phyloP scores from a whole-genome alignment of 106 monocot genomes.

The Phalaenopsis aphrodite region DNA sequence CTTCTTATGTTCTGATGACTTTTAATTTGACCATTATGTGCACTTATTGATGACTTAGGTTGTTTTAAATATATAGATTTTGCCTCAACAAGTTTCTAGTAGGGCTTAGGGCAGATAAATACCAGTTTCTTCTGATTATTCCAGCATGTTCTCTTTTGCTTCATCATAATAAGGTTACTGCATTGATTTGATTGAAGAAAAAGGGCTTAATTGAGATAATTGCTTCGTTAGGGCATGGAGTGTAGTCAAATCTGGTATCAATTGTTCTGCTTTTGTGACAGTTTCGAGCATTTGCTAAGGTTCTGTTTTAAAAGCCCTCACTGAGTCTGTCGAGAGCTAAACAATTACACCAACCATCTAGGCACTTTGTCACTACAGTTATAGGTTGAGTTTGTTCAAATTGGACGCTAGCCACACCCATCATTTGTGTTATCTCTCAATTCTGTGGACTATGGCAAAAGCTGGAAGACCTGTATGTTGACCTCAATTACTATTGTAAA shows the following conservation, averaged over 20 bases:
- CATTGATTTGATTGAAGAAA: not conserved
- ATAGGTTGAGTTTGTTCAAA: too few relatives aligned
- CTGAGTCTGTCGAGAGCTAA: not conserved
- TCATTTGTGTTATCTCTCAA: not conserved
- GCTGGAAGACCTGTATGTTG: not conserved
- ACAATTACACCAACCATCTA: not conserved
- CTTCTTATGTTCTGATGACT: not conserved
- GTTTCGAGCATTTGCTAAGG: not conserved
- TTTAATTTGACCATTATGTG: not conserved
- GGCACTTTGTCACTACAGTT: not conserved
- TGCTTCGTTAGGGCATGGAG: not conserved
- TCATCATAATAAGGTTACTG: not conserved
- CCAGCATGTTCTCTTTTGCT: not conserved
- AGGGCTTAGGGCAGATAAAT: not conserved
- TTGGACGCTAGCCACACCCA: too few relatives aligned
- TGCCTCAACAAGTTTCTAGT: not conserved
- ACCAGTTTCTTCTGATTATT: not conserved
- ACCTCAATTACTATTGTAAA: not conserved
- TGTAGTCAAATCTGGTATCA: not conserved
- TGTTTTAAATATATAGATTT: not conserved
- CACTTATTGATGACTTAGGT: not conserved
- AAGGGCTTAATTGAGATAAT: not conserved
- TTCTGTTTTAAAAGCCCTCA: not conserved
- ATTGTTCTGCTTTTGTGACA: not conserved
- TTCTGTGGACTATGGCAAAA: not conserved